Evolutionary conservation across 768 basidiomycete genomes (phyloP), one percentile per base, ranked within the genome.

Genomic region (Mycena indigotica): DNA sequence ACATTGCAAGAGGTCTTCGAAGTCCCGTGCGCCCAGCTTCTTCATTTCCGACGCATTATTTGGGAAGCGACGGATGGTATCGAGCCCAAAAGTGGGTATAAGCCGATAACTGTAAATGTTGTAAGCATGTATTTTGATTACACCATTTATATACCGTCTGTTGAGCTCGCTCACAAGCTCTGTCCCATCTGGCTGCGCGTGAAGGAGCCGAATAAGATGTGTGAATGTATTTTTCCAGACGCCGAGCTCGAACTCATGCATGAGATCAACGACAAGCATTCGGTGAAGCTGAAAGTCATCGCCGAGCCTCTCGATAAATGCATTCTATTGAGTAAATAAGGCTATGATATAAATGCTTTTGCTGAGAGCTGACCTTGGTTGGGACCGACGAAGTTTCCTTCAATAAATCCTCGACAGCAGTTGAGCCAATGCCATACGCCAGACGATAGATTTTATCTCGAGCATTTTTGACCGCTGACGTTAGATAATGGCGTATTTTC

Each of bases 151-250:
- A 44, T 50, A 69, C 70, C 67, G 58, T 10, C 23, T n/a, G 57
- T 73, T 60, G 13, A 73, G 55, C 40, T 67, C 66, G 39, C 61
- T 26, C 0, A 69, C 60, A 25, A 51, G 24, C 35, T 61, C 45
- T 26, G 32, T 19, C 3, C 65, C 63, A 26, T 61, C 25, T 1
- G 57, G 62, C 8, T 40, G 52, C 1, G 65, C 55, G 58, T 74
- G 46, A 13, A 77, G 50, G 10, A 77, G 66, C 0, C 68, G 68
- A 8, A 76, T 66, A 2, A 77, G 67, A 39, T 78, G 77, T 0
- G 56, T 67, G 5, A 77, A 62, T 0, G 75, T 32, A 0, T 63
- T 58, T 44, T 74, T 77, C 72, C 73, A 77, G 1, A n/a, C n/a
- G n/a, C n/a, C n/a, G n/a, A n/a, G n/a, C n/a, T n/a, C n/a, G n/a